A percentile compares a stretch with the other conserved stretches of the same genome.
These are phyloP conservation scores for Calonectria ilicicola DNA, from an alignment of 2,329 filamentous ascomycete species.

Conservation along the genomic window DNA sequence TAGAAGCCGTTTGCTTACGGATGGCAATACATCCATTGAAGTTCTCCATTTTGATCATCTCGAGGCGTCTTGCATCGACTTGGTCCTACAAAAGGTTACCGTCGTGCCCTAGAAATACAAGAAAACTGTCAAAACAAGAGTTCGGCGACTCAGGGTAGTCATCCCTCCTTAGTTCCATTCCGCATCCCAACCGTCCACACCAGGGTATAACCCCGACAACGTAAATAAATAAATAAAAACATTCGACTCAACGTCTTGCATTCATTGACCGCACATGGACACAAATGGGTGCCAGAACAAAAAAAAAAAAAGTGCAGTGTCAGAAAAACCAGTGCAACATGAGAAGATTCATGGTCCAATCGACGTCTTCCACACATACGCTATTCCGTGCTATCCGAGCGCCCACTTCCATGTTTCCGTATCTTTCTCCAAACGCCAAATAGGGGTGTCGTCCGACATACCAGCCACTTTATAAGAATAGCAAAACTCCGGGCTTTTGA, in stretches of 20 bases:
- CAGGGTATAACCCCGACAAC: neutral
- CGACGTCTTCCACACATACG: constrained; percentile 5
- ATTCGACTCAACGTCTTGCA: constrained; percentile 11
- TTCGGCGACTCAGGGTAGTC: constrained; percentile 3
- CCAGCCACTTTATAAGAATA: constrained; percentile 43
- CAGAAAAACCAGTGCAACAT: constrained; percentile 22
- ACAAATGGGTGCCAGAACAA: neutral
- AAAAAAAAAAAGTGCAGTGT: neutral
- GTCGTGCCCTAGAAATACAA: constrained; percentile 41
- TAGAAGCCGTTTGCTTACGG: neutral
- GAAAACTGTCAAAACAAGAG: constrained; percentile 24
- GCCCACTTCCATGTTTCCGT: constrained; percentile 25
- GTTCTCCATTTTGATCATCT: constrained; percentile 31
- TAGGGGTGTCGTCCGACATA: constrained; percentile 35
- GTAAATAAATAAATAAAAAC: constrained; percentile 11
- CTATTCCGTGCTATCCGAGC: constrained; percentile 22
- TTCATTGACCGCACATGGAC: constrained; percentile 14
- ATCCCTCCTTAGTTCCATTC: constrained; percentile 18
- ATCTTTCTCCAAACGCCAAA: constrained; percentile 42
- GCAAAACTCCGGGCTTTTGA: constrained; percentile 48
- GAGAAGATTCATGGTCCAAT: constrained; percentile 19
- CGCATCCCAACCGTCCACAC: constrained; percentile 14
- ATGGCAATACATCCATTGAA: constrained; percentile 28
- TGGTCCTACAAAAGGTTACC: constrained; percentile 23
- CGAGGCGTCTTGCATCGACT: constrained; percentile 29